Evolutionary conservation across 805 yeast species (phyloP), one percentile per base, ranked within the genome.

Genomic region (Candida nemodendra): DNA sequence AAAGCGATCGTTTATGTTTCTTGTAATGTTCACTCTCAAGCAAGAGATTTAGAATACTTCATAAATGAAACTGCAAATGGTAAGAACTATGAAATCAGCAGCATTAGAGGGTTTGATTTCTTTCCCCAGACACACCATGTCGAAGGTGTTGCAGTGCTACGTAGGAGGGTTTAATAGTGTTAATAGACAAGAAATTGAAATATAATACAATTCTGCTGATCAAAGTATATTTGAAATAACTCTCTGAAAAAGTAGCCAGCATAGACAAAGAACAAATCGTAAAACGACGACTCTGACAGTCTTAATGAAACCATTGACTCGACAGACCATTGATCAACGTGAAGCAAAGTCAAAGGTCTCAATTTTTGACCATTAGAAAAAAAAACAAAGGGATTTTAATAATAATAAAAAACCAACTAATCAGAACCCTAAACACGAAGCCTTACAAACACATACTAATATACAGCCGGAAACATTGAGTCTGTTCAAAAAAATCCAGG

Each of bases 21-120:
- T 45, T 93, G 99, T 70, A 93, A 93, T 57, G 99, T 93, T 33
- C 97, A 91, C 65, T 87, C 96, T 14, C 99, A 93, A 64, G 98
- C 98, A 4, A 72, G 98, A 52, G 99, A 93, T 60, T 59, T 93
- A 31, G 91, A 87, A 50, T 89, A 79, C 69, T 85, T 93, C 55
- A 61, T 90, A 39, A 76, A 73, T 44, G 72, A 79, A 25, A 81
- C 91, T 7, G 71, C 65, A 24, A 68, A 78, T 48, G 93, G 93
- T 4, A 50, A 58, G 6, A 56, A 72, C 27, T 93, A 88, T 66
- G 66, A 65, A 41, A 74, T 93, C 31, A 95, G 87, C 49, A 82
- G 91, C 50, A 71, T 93, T 17, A 79, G 88, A 55, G 99, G 99
- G 1, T 93, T 93, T 60, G 99, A 93, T 62, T 91, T 93, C 66